These are phyloP conservation scores for Delonix regia DNA, from an alignment of 306 rosid genomes.

Conservation along the genomic window DNA sequence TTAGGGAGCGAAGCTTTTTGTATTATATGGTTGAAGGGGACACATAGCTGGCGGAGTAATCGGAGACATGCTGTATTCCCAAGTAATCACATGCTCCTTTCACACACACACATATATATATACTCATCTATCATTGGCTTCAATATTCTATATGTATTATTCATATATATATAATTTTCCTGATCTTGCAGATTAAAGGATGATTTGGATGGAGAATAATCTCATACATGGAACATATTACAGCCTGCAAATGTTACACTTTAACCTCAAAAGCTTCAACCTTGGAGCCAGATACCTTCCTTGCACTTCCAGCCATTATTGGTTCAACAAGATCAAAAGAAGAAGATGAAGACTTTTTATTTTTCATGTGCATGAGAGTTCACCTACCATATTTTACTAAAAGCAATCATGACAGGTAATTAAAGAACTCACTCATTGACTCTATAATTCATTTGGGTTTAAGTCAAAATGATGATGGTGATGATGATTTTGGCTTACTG, in stretches of 20 bases:
- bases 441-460: too few relatives aligned
- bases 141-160: not conserved
- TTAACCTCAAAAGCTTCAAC: constrained; percentile 28
- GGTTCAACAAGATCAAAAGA: too few relatives aligned
- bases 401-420: too few relatives aligned
- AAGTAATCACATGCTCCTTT: constrained; percentile 49
- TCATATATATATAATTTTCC: not conserved
- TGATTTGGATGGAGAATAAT: not conserved
- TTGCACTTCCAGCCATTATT: constrained; percentile 36
- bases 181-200: constrained; percentile 15
- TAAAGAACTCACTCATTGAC: too few relatives aligned
- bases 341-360: too few relatives aligned
- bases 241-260: too few relatives aligned
- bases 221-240: too few relatives aligned
- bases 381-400: too few relatives aligned
- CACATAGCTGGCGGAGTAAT: constrained; percentile 53
- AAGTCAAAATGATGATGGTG: too few relatives aligned
- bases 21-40: constrained; percentile 32
- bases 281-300: constrained; percentile 33
- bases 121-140: too few relatives aligned
- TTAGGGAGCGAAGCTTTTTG: not conserved
- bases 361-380: too few relatives aligned
- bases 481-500: not conserved
- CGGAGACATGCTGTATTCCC: constrained; percentile 51
- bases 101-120: too few relatives aligned